Evolutionary conservation across 139 green algal genomes (phyloP).

Genomic region (Chlorella vulgaris): DNA sequence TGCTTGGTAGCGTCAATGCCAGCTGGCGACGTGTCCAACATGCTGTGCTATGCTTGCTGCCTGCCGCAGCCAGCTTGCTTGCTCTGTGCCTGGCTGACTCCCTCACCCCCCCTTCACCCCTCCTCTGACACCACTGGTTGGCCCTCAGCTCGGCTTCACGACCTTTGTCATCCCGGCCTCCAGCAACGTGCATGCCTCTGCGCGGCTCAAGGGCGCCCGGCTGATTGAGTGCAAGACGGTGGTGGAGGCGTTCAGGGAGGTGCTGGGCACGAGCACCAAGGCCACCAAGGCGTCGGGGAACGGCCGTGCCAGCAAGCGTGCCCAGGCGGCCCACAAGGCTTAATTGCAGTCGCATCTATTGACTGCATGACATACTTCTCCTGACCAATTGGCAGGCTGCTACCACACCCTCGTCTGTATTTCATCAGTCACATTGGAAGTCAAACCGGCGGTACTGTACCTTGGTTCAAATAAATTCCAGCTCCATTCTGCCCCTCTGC

Average conservation of each 20-base stretch:
- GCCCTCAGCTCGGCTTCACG: conserved; percentile 20
- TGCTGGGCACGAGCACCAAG: conserved; percentile 38
- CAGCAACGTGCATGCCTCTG: conserved; percentile 18
- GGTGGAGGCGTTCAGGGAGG: conserved; percentile 38
- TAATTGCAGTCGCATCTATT: too few species aligned
- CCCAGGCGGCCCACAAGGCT: too few species aligned
- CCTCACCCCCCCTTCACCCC: too few species aligned
- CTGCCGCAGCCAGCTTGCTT: background rate
- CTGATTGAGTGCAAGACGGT: conserved; percentile 36
- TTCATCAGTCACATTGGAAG: too few species aligned
- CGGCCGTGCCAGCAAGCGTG: background rate
- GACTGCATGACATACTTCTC: too few species aligned
- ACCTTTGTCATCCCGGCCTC: conserved; percentile 26
- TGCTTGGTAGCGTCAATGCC: background rate
- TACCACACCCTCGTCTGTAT: too few species aligned
- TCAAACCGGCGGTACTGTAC: too few species aligned
- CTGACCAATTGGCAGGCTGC: too few species aligned
- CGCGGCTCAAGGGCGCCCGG: conserved; percentile 11
- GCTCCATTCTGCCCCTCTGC: too few species aligned
- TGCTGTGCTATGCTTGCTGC: background rate
- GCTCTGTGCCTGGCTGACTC: too few species aligned
- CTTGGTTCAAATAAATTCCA: too few species aligned
- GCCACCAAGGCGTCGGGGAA: too few species aligned
- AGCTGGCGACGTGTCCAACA: background rate
- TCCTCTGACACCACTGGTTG: background rate